These are phyloP conservation scores for Yamadazyma diospyri DNA, from an alignment of 1,139 yeast species.

Conservation along the genomic window DNA sequence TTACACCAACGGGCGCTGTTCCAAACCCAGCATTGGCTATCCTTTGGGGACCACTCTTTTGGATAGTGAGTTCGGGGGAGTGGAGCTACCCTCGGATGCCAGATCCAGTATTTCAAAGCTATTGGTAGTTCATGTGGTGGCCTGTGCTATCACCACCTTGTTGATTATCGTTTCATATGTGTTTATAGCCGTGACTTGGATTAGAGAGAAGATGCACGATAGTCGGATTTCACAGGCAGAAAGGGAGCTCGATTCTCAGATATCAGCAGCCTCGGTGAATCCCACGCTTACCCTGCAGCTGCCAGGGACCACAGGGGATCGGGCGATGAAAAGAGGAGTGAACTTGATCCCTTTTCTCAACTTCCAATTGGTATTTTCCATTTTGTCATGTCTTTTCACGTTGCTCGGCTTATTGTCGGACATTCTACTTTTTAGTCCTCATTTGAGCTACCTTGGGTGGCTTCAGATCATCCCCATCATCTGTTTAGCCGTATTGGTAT, in stretches of 20 bases:
- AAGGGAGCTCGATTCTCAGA: not conserved
- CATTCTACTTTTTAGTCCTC: constrained; percentile 38
- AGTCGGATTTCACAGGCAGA: constrained; percentile 1
- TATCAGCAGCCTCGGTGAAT: not conserved
- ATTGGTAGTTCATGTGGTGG: constrained; percentile 44
- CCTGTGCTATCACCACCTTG: constrained; percentile 32
- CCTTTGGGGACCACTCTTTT: constrained; percentile 14
- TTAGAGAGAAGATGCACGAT: constrained; percentile 6
- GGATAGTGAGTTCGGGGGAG: constrained; percentile 22
- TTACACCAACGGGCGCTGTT: constrained; percentile 22
- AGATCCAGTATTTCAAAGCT: constrained; percentile 40
- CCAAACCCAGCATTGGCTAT: constrained; percentile 37
- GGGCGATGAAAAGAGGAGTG: constrained; percentile 9
- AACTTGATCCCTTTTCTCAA: constrained; percentile 30
- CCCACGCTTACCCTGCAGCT: no score
- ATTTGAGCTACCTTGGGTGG: constrained; percentile 44
- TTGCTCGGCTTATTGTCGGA: constrained; percentile 42
- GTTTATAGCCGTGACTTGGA: constrained; percentile 5
- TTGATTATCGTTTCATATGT: constrained; percentile 16
- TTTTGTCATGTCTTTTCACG: constrained; percentile 35
- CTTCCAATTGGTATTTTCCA: constrained; percentile 30
- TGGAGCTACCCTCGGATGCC: constrained; percentile 40
- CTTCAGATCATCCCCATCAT: constrained; percentile 40
- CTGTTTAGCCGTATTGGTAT: constrained; percentile 31
- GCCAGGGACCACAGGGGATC: no score